Evolutionary conservation across 129 eudicot species (phyloP).

Genomic region (Arctium lappa): DNA sequence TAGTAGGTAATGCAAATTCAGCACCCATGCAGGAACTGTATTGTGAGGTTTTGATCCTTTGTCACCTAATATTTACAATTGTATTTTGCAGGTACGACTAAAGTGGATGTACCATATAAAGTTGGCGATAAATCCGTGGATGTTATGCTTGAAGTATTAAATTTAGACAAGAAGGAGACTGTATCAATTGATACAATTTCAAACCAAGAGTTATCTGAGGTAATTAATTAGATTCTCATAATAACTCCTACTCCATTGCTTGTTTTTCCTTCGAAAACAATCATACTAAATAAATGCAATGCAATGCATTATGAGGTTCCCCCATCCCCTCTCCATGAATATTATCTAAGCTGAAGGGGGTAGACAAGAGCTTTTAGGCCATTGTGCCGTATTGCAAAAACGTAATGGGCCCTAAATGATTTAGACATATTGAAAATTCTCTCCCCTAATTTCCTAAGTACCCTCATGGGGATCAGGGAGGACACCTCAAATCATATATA

Average conservation of each 20-base stretch:
- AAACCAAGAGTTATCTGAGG: conserved; percentile 85
- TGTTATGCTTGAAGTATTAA: conserved; percentile 80
- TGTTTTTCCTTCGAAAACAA: background rate
- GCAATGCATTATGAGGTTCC: background rate
- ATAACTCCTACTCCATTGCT: background rate
- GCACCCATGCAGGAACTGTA: background rate
- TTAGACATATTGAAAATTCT: background rate
- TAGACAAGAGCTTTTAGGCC: background rate
- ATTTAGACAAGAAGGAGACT: conserved; percentile 80
- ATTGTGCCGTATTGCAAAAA: background rate
- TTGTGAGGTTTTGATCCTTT: background rate
- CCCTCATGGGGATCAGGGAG: background rate
- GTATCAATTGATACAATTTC: conserved; percentile 74
- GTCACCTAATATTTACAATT: conserved; percentile 11
- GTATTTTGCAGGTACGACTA: conserved; percentile 58
- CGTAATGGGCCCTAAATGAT: background rate
- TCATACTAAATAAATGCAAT: background rate
- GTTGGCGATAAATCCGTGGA: conserved; percentile 51
- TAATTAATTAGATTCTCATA: conserved; percentile 12
- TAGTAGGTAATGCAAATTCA: conserved; percentile 62
- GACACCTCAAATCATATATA: background rate
- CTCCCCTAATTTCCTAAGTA: background rate
- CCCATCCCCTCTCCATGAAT: no score
- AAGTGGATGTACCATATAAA: conserved; percentile 64
- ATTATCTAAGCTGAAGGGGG: no score